phyloP scores from a whole-genome alignment of 1,284 basidiomycete genomes.

The Ustilago shanxiensis region DNA sequence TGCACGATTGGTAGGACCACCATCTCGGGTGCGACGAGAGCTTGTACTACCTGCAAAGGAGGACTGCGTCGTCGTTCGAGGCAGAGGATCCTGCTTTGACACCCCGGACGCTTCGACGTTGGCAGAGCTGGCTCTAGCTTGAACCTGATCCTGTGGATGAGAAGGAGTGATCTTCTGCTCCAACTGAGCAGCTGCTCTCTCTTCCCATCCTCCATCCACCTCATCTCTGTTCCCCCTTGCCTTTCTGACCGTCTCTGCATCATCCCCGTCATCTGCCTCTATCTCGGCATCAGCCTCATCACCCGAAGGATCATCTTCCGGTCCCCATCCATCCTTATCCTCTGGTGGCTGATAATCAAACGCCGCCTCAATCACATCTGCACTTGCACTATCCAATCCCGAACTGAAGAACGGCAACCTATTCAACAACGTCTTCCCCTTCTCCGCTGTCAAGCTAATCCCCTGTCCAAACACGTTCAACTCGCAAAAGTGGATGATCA shows the following conservation, averaged over 20 bases:
- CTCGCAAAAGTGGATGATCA: conserved; percentile 85
- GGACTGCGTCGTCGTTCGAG: conserved; percentile 23
- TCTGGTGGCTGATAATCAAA: conserved; percentile 36
- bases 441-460: conserved; percentile 57
- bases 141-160: neutral
- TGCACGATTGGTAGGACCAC: conserved; percentile 8
- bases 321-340: conserved; percentile 31
- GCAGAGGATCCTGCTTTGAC: conserved; percentile 16
- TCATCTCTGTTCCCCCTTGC: neutral
- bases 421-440: conserved; percentile 39
- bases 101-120: neutral
- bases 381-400: conserved; percentile 23
- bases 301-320: conserved; percentile 16
- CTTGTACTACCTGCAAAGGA: conserved; percentile 29
- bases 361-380: conserved; percentile 50
- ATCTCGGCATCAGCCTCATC: conserved; percentile 32
- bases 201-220: conserved; percentile 40
- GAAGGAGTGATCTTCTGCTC: conserved; percentile 18
- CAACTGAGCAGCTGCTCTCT: conserved; percentile 21
- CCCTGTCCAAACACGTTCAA: conserved; percentile 73
- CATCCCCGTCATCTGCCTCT: conserved; percentile 2
- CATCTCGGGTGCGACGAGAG: conserved; percentile 24
- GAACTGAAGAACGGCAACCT: conserved; percentile 29
- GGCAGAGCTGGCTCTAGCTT: neutral
- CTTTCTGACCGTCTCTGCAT: neutral